These are phyloP conservation scores for Carex myosuroides DNA, from an alignment of 176 grass and related monocot species.

Conservation along the genomic window DNA sequence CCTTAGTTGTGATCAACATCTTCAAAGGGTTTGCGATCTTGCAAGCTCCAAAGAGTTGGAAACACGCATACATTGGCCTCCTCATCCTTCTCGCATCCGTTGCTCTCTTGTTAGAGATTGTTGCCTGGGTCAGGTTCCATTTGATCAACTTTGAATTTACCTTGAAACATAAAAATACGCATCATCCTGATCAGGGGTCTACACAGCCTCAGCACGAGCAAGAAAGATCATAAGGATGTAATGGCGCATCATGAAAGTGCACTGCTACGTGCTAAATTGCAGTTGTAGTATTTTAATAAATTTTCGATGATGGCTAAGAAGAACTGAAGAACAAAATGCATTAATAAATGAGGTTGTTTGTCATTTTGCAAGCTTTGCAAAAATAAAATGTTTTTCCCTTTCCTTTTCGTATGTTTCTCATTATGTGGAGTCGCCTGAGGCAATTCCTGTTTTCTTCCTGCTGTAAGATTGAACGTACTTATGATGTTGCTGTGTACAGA, in stretches of 20 bases:
- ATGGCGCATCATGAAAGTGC: no score
- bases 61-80: slow-evolving; percentile 24
- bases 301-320: neutral
- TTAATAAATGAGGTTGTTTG: neutral
- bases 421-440: no score
- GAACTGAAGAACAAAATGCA: neutral
- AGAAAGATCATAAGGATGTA: no score
- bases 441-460: no score
- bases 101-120: slow-evolving; percentile 29
- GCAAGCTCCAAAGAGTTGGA: slow-evolving; percentile 37
- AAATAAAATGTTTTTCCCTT: neutral
- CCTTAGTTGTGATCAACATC: slow-evolving; percentile 44
- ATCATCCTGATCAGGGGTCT: no score
- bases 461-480: no score
- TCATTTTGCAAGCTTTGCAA: neutral
- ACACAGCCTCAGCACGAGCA: no score
- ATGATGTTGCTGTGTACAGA: no score
- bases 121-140: slow-evolving; percentile 39
- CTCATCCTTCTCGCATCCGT: slow-evolving; percentile 25
- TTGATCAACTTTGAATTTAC: no score
- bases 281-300: neutral
- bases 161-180: no score
- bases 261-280: no score
- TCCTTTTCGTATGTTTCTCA: neutral
- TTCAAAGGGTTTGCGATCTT: slow-evolving; percentile 59